phyloP scores from a whole-genome alignment of 208 protist genomes.

The Leptomonas pyrrhocoris region DNA sequence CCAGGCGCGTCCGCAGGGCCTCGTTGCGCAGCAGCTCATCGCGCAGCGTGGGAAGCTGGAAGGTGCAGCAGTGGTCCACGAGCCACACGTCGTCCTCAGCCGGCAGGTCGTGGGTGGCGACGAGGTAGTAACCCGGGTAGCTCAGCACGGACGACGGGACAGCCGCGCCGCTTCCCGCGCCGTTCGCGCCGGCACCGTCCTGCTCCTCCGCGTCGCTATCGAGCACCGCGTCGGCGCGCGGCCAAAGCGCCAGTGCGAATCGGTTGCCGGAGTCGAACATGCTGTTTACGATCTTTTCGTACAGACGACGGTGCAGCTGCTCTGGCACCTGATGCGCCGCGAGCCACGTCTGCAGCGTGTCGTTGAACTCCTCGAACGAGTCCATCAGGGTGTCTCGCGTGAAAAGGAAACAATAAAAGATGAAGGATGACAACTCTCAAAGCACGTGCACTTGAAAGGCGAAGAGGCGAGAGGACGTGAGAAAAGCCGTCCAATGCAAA shows the following conservation, averaged over 20 bases:
- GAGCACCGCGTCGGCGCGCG: not conserved
- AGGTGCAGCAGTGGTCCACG: conserved; percentile 61
- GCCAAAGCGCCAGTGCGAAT: conserved; percentile 40
- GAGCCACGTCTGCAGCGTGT: conserved; percentile 43
- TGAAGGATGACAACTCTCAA: no score
- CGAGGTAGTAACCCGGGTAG: conserved; percentile 40
- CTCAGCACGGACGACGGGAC: not conserved
- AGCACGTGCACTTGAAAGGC: no score
- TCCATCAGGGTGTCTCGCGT: conserved; percentile 4
- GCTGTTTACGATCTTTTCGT: conserved; percentile 43
- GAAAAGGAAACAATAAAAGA: not conserved
- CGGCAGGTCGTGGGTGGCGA: conserved; percentile 37
- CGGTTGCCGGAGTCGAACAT: conserved; percentile 44
- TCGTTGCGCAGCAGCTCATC: conserved; percentile 33
- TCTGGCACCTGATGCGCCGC: conserved; percentile 32
- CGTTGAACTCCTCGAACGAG: conserved; percentile 40
- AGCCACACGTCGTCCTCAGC: conserved; percentile 60
- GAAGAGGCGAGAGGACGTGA: no score
- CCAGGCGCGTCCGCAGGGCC: conserved; percentile 36
- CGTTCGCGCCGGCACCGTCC: conserved; percentile 6
- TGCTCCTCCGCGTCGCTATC: conserved; percentile 27
- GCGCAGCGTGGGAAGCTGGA: conserved; percentile 41
- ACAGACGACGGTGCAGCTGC: conserved; percentile 34
- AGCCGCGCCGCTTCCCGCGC: conserved; percentile 1
- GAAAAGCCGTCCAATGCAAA: no score